Evolutionary conservation across 495 filamentous ascomycete species (phyloP), one percentile per base, ranked within the genome.

Genomic region (Aspergillus kassunensis): DNA sequence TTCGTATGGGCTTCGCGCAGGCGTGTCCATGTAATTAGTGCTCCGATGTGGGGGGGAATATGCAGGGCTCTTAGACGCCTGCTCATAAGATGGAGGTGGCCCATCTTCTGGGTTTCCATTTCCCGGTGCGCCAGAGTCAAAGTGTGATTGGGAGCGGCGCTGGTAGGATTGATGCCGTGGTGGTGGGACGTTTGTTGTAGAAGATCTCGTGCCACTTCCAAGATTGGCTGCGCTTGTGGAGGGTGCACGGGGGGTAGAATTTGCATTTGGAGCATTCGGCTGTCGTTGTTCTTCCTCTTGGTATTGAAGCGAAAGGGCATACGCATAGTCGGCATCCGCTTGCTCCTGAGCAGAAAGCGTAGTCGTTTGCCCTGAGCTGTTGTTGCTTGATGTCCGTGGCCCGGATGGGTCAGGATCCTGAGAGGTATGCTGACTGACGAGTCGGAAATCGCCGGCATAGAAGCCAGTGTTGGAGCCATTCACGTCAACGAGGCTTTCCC

Each of bases 401-500:
- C 57, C 63, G 6, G 59, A 61, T 8, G 57, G 63, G 20, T 56
- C 63, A 4, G 60, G 42, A 0, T 49, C 37, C 18, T 31, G 65
- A 10, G 71, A 53, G 20, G 68, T 53, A 20, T 58, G 63, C 57
- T 83, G 74, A 18, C 91, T 85, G 15, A 97, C 90, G 5, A 85
- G 74, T 19, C 90, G 82, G 71, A 97, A 97, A 64, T 97, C 93
- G 10, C 93, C 93, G 10, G 89, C 85, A 47, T 89, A 88, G 59
- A 95, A 91, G 59, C 91, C 88, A 16, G 87, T 80, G 20, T 80
- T 80, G 53, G 87, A 82, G n/a, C 92, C 93, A 46, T 81, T 89
- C 30, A 96, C 83, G 57, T 97, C 92, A 13, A 87, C 86, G 4
- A 98, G 78, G 13, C 84, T 89, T 70, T 98, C 92, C 91, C 93